Evolutionary conservation across 805 yeast species (phyloP).

Genomic region (Saccharomyces paradoxus): DNA sequence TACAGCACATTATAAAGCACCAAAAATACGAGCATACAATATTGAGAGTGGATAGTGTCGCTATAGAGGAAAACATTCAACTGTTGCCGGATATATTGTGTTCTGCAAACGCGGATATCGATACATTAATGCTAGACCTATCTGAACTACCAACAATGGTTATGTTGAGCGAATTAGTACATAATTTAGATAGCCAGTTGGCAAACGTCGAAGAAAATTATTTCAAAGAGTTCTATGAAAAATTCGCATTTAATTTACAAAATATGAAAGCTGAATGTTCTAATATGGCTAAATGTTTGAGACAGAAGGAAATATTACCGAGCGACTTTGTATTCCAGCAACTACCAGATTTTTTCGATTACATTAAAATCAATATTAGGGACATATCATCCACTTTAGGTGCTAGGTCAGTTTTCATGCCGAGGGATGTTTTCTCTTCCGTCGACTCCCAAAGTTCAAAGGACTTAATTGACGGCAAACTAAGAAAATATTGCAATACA

Average conservation of each 20-base stretch:
- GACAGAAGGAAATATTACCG: slow-evolving; percentile 6
- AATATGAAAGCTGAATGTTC: slow-evolving; percentile 15
- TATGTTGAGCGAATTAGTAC: slow-evolving; percentile 12
- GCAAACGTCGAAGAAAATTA: slow-evolving; percentile 23
- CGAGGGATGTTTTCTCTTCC: slow-evolving; percentile 31
- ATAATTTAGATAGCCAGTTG: slow-evolving; percentile 22
- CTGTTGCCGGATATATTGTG: slow-evolving; percentile 18
- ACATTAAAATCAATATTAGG: slow-evolving; percentile 17
- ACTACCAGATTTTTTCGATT: slow-evolving; percentile 32
- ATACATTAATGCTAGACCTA: slow-evolving; percentile 3
- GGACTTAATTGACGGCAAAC: slow-evolving; percentile 35
- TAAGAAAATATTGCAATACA: slow-evolving; percentile 29
- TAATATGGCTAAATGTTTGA: slow-evolving; percentile 4
- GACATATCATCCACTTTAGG: slow-evolving; percentile 29
- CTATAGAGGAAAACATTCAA: slow-evolving; percentile 16
- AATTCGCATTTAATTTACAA: slow-evolving; percentile 19
- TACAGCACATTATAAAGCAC: slow-evolving; percentile 17
- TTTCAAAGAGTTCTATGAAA: slow-evolving; percentile 23
- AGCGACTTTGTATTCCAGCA: slow-evolving; percentile 18
- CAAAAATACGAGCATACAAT: slow-evolving; percentile 13
- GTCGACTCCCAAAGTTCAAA: slow-evolving; percentile 30
- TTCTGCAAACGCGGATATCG: slow-evolving; percentile 17
- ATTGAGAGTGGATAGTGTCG: slow-evolving; percentile 15
- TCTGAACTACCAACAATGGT: slow-evolving; percentile 15
- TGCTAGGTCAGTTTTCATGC: slow-evolving; percentile 38